Percentiles rank a stretch among this genome's conserved stretches.
These are phyloP conservation scores for Ogataea paraovalis DNA, from an alignment of 805 yeast species.

Conservation along the genomic window DNA sequence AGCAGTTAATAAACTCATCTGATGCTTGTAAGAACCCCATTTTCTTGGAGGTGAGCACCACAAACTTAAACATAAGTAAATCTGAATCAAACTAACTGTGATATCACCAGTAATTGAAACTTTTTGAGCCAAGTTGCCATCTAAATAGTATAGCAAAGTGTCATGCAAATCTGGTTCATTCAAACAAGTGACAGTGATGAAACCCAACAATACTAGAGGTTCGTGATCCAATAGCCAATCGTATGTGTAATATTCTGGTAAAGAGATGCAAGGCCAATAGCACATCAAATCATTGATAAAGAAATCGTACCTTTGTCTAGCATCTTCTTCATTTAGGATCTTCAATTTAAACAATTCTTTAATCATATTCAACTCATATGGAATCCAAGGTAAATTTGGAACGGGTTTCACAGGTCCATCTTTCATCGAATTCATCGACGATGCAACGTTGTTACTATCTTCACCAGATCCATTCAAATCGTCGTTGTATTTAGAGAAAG, in stretches of 20 bases:
- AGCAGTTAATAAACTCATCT: constrained; percentile 44
- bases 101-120: constrained; percentile 43
- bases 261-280: constrained; percentile 46
- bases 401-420: constrained; percentile 32
- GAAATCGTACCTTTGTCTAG: constrained; percentile 31
- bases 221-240: constrained; percentile 38
- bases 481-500: constrained; percentile 9
- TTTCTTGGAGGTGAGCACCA: constrained; percentile 53
- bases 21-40: constrained; percentile 51
- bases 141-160: constrained; percentile 40
- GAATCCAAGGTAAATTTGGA: constrained; percentile 34
- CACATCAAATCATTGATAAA: constrained; percentile 38
- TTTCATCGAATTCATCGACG: constrained; percentile 34
- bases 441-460: constrained; percentile 18
- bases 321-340: constrained; percentile 33
- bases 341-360: constrained; percentile 36
- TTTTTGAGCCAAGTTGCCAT: constrained; percentile 40
- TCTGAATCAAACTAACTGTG: constrained; percentile 37
- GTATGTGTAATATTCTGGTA: constrained; percentile 36
- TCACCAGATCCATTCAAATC: constrained; percentile 1
- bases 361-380: constrained; percentile 34
- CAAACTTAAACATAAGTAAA: constrained; percentile 41
- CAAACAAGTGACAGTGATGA: constrained; percentile 44
- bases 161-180: constrained; percentile 42
- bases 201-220: constrained; percentile 41